phyloP scores from a whole-genome alignment of 2,329 filamentous ascomycete genomes.

The Xylaria sp. region DNA sequence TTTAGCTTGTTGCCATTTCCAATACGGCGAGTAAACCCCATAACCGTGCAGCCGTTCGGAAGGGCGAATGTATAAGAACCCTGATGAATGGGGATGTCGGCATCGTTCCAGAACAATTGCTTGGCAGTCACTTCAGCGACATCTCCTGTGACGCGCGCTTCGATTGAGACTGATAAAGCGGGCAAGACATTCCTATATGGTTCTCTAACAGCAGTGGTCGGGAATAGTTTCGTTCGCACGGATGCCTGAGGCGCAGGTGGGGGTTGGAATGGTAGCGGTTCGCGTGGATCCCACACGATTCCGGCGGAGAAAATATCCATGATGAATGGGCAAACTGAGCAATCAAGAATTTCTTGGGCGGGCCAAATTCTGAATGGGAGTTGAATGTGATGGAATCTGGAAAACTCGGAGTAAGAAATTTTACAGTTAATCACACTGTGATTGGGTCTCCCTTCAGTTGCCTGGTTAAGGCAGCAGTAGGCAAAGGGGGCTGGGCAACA shows the following conservation, averaged over 20 bases:
- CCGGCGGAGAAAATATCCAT: constrained; percentile 39
- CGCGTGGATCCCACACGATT: constrained; percentile 43
- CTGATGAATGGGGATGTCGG: constrained; percentile 39
- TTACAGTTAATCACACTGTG: neutral
- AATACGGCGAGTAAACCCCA: constrained; percentile 44
- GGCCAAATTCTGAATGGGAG: neutral
- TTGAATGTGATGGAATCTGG: neutral
- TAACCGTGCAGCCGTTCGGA: constrained; percentile 44
- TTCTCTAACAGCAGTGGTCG: constrained; percentile 6
- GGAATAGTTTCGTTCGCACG: neutral
- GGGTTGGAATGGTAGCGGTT: constrained; percentile 38
- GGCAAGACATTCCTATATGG: constrained; percentile 39
- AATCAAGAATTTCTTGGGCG: neutral
- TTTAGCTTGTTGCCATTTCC: constrained; percentile 41
- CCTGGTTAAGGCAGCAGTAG: constrained; percentile 10
- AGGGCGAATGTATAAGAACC: constrained; percentile 47
- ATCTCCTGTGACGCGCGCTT: constrained; percentile 44
- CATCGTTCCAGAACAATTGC: constrained; percentile 47
- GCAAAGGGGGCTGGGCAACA: neutral
- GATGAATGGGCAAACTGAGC: constrained; percentile 1
- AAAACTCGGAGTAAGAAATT: neutral
- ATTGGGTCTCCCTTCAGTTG: neutral
- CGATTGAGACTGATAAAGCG: constrained; percentile 41
- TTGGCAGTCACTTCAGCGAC: constrained; percentile 42
- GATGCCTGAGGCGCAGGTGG: neutral